Conservation (phyloP, 2,329 filamentous ascomycete species). For the Penicillium hesseltinei region DNA sequence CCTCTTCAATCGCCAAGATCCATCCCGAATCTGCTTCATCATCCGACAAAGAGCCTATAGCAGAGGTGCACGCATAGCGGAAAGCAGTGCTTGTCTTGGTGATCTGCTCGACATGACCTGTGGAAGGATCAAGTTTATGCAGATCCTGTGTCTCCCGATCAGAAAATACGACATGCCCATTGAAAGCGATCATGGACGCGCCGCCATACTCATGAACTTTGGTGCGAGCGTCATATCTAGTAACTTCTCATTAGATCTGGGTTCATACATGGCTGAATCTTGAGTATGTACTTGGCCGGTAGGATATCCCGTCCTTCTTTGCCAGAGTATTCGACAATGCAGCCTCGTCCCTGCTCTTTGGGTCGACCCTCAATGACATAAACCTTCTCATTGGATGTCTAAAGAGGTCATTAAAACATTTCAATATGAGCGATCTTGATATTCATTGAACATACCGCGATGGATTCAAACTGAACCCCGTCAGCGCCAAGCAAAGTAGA, state of each 20-base stretch:
- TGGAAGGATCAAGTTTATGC: slow-evolving; percentile 41
- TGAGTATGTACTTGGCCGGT: slow-evolving; percentile 20
- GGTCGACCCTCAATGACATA: slow-evolving; percentile 35
- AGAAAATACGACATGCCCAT: slow-evolving; percentile 48
- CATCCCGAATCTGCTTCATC: slow-evolving; percentile 38
- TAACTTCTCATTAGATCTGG: slow-evolving; percentile 12
- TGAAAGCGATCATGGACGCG: slow-evolving; percentile 40
- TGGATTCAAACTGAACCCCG: slow-evolving; percentile 14
- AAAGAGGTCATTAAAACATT: background rate
- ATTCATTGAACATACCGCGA: slow-evolving; percentile 13
- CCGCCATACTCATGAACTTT: slow-evolving; percentile 55
- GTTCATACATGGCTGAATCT: slow-evolving; percentile 36
- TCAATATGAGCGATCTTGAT: no score
- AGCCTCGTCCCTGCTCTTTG: slow-evolving; percentile 39
- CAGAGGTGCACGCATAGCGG: slow-evolving; percentile 31
- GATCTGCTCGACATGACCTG: slow-evolving; percentile 34
- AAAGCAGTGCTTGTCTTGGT: slow-evolving; percentile 11
- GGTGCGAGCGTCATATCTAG: slow-evolving; percentile 43
- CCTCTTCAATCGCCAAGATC: slow-evolving; percentile 52
- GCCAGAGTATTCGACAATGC: slow-evolving; percentile 42
- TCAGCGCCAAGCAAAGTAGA: slow-evolving; percentile 19
- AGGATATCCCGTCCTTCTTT: slow-evolving; percentile 19
- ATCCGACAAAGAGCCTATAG: slow-evolving; percentile 31
- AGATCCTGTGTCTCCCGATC: slow-evolving; percentile 44
- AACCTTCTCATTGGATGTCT: slow-evolving; percentile 19